Percentiles rank a stretch among this genome's conserved stretches.
These are phyloP conservation scores for Mollisiaceae sp. DNA, from an alignment of 2,329 filamentous ascomycete genomes.

Conservation along the genomic window DNA sequence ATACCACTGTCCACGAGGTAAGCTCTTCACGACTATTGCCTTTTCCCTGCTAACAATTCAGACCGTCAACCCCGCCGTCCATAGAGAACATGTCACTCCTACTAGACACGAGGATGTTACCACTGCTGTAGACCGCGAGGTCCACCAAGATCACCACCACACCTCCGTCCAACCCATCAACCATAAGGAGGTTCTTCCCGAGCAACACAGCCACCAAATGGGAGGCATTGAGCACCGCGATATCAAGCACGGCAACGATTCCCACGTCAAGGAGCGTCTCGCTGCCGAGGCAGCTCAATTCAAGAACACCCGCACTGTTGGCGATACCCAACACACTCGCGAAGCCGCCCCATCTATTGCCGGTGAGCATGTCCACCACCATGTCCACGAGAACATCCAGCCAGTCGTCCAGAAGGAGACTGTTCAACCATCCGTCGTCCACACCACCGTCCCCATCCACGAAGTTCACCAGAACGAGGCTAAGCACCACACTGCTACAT, in stretches of 20 bases:
- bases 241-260: constrained; percentile 63
- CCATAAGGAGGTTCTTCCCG: constrained; percentile 59
- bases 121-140: constrained; percentile 69
- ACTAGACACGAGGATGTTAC: constrained; percentile 65
- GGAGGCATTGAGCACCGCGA: constrained; percentile 63
- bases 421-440: constrained; percentile 69
- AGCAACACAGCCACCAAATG: constrained; percentile 66
- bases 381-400: constrained; percentile 57
- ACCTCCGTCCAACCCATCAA: constrained; percentile 69
- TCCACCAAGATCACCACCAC: constrained; percentile 76
- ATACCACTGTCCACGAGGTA: constrained; percentile 71
- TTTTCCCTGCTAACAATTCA: constrained; percentile 13
- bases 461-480: constrained; percentile 72
- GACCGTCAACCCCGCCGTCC: constrained; percentile 62
- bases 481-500: constrained; percentile 68
- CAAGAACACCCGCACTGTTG: constrained; percentile 53
- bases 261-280: constrained; percentile 52
- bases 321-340: constrained; percentile 55
- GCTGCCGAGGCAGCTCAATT: constrained; percentile 60
- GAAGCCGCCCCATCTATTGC: constrained; percentile 54
- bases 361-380: constrained; percentile 69
- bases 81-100: constrained; percentile 63
- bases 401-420: constrained; percentile 74
- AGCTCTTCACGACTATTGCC: not conserved
- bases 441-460: constrained; percentile 74